Evolutionary conservation across 2,329 filamentous ascomycete genomes (phyloP).

Genomic region (Colletotrichum navitas): DNA sequence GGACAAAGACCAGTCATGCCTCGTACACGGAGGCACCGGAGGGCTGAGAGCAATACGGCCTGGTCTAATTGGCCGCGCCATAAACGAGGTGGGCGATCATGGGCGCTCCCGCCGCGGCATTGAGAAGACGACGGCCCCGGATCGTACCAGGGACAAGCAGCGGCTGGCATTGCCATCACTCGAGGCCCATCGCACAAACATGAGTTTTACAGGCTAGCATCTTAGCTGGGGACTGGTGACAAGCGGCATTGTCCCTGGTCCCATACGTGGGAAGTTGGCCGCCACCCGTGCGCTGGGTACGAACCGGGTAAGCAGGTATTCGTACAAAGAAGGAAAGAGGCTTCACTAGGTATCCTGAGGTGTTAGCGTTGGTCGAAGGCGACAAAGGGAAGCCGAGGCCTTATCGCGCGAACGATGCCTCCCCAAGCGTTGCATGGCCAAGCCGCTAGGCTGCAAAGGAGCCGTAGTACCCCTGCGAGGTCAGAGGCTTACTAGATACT

Average conservation of each 20-base stretch:
- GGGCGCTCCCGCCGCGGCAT: conserved; percentile 28
- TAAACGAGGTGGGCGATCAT: conserved; percentile 18
- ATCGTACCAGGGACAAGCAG: conserved; percentile 22
- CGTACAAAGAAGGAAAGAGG: conserved; percentile 26
- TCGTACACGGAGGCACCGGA: conserved; percentile 34
- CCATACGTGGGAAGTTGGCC: conserved; percentile 23
- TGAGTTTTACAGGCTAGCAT: conserved; percentile 21
- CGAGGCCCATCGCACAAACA: conserved; percentile 16
- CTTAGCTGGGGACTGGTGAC: conserved; percentile 37
- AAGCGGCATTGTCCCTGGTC: conserved; percentile 33
- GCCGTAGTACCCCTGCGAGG: conserved; percentile 25
- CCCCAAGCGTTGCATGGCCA: conserved; percentile 39
- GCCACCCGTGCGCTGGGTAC: conserved; percentile 36
- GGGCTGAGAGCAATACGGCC: conserved; percentile 32
- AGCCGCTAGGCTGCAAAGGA: conserved; percentile 36
- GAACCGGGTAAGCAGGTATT: conserved; percentile 21
- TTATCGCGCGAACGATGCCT: conserved; percentile 30
- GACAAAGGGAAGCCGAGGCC: conserved; percentile 32
- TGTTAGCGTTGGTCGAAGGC: conserved; percentile 21
- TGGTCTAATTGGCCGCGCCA: conserved; percentile 26
- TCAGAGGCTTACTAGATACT: conserved; percentile 3
- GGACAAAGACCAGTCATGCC: conserved; percentile 35
- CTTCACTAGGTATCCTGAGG: conserved; percentile 33
- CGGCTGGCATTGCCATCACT: conserved; percentile 16
- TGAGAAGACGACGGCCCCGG: conserved; percentile 14